Percentiles rank a stretch among this genome's conserved stretches.
phyloP scores from a whole-genome alignment of 2,329 filamentous ascomycete species.

The Madurella fahalii region DNA sequence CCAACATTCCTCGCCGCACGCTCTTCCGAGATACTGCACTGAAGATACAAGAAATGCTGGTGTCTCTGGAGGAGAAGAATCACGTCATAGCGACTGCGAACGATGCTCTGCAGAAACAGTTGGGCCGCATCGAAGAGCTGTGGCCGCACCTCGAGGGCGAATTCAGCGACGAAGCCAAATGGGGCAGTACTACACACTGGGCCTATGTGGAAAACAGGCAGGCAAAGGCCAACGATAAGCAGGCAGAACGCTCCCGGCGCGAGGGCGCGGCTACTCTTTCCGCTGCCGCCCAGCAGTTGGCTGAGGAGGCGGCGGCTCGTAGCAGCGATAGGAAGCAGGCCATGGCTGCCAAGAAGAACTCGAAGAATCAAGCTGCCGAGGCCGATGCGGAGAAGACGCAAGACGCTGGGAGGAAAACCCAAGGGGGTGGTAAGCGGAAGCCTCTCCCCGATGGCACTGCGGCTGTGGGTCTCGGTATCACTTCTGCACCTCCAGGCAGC shows the following conservation, averaged over 20 bases:
- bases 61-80: constrained; percentile 94
- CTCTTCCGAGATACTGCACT: constrained; percentile 74
- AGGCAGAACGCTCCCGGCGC: constrained; percentile 69
- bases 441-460: constrained; percentile 37
- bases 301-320: constrained; percentile 77
- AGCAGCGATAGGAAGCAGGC: constrained; percentile 84
- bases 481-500: constrained; percentile 47
- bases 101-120: constrained; percentile 79
- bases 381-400: constrained; percentile 49
- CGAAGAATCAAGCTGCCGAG: constrained; percentile 70
- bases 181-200: constrained; percentile 91
- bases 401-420: constrained; percentile 54
- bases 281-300: constrained; percentile 70
- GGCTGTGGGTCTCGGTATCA: constrained; percentile 61
- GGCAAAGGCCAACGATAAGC: constrained; percentile 52
- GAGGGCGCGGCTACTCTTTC: constrained; percentile 76
- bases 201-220: constrained; percentile 85
- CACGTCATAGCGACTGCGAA: constrained; percentile 92
- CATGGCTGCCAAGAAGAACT: constrained; percentile 69
- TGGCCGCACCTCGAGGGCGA: constrained; percentile 84
- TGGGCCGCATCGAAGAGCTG: constrained; percentile 78
- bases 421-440: constrained; percentile 61
- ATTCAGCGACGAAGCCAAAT: constrained; percentile 90
- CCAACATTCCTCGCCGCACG: constrained; percentile 63
- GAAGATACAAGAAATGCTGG: constrained; percentile 78